These are phyloP conservation scores for Suhomyces bolitotheri DNA, from an alignment of 1,139 yeast genomes.

Conservation along the genomic window DNA sequence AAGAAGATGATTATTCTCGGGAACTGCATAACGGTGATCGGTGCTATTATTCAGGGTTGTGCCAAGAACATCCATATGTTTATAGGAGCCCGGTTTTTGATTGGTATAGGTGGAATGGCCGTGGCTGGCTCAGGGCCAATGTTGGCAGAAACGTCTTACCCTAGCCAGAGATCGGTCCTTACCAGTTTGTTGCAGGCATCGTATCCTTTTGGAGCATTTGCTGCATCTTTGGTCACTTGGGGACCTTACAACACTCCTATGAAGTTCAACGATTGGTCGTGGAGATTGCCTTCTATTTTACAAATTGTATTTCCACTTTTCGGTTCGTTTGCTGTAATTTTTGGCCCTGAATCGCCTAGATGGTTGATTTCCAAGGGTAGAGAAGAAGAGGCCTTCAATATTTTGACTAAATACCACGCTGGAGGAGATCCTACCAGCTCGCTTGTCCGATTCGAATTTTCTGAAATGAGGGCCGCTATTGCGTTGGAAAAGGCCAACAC, in stretches of 20 bases:
- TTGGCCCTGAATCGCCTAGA: conserved; percentile 26
- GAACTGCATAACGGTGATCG: conserved; percentile 13
- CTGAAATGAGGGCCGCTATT: conserved; percentile 33
- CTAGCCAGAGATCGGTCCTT: conserved; percentile 46
- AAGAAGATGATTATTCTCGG: conserved; percentile 18
- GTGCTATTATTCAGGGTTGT: conserved; percentile 39
- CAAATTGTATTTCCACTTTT: conserved; percentile 39
- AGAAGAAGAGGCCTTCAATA: conserved; percentile 42
- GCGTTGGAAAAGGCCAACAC: conserved; percentile 24
- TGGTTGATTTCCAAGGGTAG: conserved; percentile 32
- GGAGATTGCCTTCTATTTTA: conserved; percentile 53
- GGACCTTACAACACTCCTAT: conserved; percentile 33
- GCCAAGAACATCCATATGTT: conserved; percentile 36
- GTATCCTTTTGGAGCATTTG: conserved; percentile 45
- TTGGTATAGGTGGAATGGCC: conserved; percentile 45
- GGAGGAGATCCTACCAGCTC: conserved; percentile 36
- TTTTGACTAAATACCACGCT: conserved; percentile 26
- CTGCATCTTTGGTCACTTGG: conserved; percentile 56
- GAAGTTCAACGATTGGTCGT: conserved; percentile 18
- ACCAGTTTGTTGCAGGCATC: conserved; percentile 51
- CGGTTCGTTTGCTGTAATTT: conserved; percentile 15
- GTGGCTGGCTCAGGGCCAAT: conserved; percentile 39
- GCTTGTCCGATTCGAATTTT: conserved; percentile 29
- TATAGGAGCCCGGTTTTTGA: conserved; percentile 35
- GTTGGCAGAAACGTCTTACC: conserved; percentile 45